Percentiles rank a stretch among this genome's conserved stretches.
phyloP scores from a whole-genome alignment of 257 asterid genomes.

The Solanum gracilifrons region DNA sequence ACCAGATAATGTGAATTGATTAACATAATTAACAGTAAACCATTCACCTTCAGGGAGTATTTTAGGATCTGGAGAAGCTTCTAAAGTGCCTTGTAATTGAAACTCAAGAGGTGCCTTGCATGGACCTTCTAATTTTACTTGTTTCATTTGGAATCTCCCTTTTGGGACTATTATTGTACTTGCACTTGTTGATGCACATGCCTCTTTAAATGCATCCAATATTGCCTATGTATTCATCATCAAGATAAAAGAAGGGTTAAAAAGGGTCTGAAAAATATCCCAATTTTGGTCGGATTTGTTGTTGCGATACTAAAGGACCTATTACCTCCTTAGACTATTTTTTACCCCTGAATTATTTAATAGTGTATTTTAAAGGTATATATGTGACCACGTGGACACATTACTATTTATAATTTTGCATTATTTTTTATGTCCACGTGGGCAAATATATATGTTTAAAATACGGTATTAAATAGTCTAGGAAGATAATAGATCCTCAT shows the following conservation, averaged over 20 bases:
- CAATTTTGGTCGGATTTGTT: no score
- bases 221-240: slow-evolving; percentile 3
- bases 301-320: no score
- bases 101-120: slow-evolving; percentile 17
- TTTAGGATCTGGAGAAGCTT: slow-evolving; percentile 14
- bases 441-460: no score
- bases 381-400: no score
- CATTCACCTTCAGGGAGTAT: slow-evolving; percentile 7
- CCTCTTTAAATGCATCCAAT: slow-evolving; percentile 20
- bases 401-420: no score
- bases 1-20: slow-evolving; percentile 13
- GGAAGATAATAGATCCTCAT: no score
- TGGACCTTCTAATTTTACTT: slow-evolving; percentile 18
- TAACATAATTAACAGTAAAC: slow-evolving; percentile 7
- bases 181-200: slow-evolving; percentile 11
- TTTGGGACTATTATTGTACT: slow-evolving; percentile 16
- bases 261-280: no score
- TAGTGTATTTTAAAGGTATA: no score
- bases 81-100: slow-evolving; percentile 3
- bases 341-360: no score
- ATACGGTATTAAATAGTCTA: no score
- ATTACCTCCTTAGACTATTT: no score
- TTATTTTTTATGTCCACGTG: no score
- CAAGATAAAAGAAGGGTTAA: not conserved
- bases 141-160: slow-evolving; percentile 9